Base-by-base conservation (phyloP, 345 rosid species). In the Microcos paniculata region DNA sequence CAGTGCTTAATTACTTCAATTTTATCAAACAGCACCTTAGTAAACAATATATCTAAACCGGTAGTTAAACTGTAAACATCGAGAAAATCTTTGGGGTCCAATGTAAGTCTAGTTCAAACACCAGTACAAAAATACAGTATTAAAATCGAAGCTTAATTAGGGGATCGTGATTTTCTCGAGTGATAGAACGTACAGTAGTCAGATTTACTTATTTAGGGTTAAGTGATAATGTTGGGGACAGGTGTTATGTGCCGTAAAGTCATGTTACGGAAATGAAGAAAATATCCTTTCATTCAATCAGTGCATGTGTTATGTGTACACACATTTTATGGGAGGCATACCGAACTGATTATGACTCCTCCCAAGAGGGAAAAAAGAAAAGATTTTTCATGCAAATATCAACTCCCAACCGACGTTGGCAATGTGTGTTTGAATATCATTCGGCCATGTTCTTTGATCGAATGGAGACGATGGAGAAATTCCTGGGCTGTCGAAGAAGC, bases 271-370 rank as follows among this genome's bases (percentile, higher is more conserved):
- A 59, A 8, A 33, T 62, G 42, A 31, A 33, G 9, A 7, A 23
- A 23, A 23, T 3, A 28, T 2, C 0, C n/a, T 5, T 58, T 1
- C 19, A 14, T 28, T 58, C 13, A 14, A 58, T 48, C 28, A 16
- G 7, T 15, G 23, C 23, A 15, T 18, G 11, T n/a, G 18, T 38
- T 30, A 35, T 18, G 13, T 56, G 0, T 59, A 58, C 23, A 10
- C 76, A 43, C 53, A 59, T 26, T 57, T 24, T 56, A 28, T 40
- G 56, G 15, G 56, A 59, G 52, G 67, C 35, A 24, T 59, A 72
- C 76, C 76, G 15, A 72, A 72, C 43, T 45, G 75, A 58, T 26
- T 53, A 33, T 38, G 74, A 24, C 74, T 24, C 4, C 15, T 38
- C 23, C 31, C 13, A 40, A 65, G 28, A 35, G 40, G 40, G 6